Conservation (phyloP, 192 early-diverging fungal species). For the Fimicolochytrium jonesii region DNA sequence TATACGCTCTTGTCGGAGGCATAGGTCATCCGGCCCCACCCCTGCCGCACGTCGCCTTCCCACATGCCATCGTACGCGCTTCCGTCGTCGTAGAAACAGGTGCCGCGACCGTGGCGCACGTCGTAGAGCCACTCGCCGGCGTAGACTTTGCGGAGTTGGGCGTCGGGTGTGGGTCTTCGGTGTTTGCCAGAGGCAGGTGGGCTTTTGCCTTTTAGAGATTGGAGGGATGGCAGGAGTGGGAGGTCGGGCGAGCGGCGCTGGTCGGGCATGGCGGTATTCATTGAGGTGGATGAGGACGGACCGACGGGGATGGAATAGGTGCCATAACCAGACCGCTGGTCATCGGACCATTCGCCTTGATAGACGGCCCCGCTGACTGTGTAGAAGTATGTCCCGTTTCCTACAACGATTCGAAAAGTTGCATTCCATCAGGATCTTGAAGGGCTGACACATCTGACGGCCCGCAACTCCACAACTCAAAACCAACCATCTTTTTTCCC, state of each 20-base stretch:
- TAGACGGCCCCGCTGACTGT: conserved; percentile 42
- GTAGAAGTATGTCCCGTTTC: conserved; percentile 55
- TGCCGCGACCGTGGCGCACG: conserved; percentile 46
- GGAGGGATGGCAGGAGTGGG: conserved; percentile 12
- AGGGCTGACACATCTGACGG: too few species aligned
- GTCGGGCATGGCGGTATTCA: conserved; percentile 1
- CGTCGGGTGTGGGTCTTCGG: not conserved
- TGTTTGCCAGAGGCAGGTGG: not conserved
- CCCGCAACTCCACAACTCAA: too few species aligned
- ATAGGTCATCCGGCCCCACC: conserved; percentile 55
- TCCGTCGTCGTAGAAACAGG: conserved; percentile 54
- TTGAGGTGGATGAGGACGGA: not conserved
- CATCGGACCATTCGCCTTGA: conserved; percentile 54
- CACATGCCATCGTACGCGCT: conserved; percentile 51
- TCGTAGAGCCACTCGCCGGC: conserved; percentile 52
- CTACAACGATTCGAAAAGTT: too few species aligned
- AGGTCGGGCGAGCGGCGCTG: not conserved
- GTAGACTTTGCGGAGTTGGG: conserved; percentile 48
- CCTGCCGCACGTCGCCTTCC: conserved; percentile 48
- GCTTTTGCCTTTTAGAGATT: conserved; percentile 18
- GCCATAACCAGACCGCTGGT: conserved; percentile 49
- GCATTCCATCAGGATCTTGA: too few species aligned
- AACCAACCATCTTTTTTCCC: conserved; percentile 56
- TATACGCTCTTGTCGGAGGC: conserved; percentile 41
- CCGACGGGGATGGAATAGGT: conserved; percentile 46